A percentile compares a stretch with the other conserved stretches of the same genome.
These are phyloP conservation scores for Hypoxylon sp. DNA, from an alignment of 2,329 filamentous ascomycete genomes.

Conservation along the genomic window DNA sequence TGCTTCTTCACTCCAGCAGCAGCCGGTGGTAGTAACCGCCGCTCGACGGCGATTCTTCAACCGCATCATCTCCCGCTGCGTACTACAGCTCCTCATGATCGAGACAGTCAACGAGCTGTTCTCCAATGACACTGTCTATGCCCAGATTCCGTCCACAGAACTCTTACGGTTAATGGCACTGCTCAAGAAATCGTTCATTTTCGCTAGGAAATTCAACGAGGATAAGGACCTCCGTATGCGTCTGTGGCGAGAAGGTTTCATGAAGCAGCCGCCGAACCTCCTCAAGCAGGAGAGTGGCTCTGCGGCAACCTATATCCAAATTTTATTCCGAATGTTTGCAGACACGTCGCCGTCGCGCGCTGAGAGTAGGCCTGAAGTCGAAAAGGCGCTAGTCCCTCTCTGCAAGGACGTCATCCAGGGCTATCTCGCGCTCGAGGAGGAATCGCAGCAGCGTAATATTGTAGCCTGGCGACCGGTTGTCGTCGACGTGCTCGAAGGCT, in stretches of 20 bases:
- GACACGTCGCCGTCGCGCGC: conserved; percentile 87
- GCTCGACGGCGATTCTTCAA: conserved; percentile 97
- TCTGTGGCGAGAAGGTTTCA: conserved; percentile 97
- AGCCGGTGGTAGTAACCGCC: conserved; percentile 91
- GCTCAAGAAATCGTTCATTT: conserved; percentile 95
- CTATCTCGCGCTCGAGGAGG: conserved; percentile 90
- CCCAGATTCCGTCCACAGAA: conserved; percentile 89
- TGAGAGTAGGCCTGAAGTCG: conserved; percentile 83
- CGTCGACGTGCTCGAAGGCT: conserved; percentile 95
- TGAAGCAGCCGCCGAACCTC: conserved; percentile 98
- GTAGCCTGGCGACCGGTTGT: conserved; percentile 97
- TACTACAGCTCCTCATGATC: conserved; percentile 98
- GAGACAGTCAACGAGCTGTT: conserved; percentile 99
- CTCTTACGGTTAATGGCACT: conserved; percentile 92
- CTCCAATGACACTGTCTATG: conserved; percentile 95
- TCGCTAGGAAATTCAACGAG: conserved; percentile 96
- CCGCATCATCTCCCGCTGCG: conserved; percentile 98
- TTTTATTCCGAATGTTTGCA: conserved; percentile 96
- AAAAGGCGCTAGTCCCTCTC: conserved; percentile 90
- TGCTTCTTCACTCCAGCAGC: conserved; percentile 80
- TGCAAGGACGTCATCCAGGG: conserved; percentile 93
- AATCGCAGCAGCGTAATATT: conserved; percentile 96
- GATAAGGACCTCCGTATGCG: conserved; percentile 96
- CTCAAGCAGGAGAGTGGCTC: conserved; percentile 96
- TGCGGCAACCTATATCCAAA: conserved; percentile 94